Base-by-base conservation (phyloP, 2,329 filamentous ascomycete genomes). In the Fusarium gaditjirri region DNA sequence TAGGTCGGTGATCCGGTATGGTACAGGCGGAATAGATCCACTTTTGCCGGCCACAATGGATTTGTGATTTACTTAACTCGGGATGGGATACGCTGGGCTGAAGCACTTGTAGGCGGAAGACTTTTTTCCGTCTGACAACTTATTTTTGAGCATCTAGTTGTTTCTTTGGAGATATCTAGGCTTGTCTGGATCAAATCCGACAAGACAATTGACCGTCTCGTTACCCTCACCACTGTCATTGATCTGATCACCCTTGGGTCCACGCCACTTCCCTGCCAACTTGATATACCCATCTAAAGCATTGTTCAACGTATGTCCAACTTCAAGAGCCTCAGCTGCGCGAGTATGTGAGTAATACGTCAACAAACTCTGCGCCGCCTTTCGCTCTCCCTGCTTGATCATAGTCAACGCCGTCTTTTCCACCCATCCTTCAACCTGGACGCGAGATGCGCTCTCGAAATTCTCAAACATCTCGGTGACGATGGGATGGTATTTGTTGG, bases 211-310 rank as follows among this genome's bases (percentile, higher is more conserved):
- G 1, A 76, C 74, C 2, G 74, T 76, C 44, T 76, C 74, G 0
- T 67, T 75, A 1, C 74, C 74, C 21, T 76, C 63, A 10, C 74
- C 74, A 9, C 70, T 57, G 41, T 76, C 74, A 38, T 76, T 75
- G 11, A 76, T 76, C 35, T 76, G 57, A n/a, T 65, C 68, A 3
- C 74, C 72, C 31, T 66, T 53, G 2, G 74, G 74, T 8, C 55
- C 46, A 17, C 56, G 64, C 74, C 74, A 75, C 38, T 65, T 73
- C 1, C 74, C 65, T 0, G 70, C 65, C 39, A 76, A 41, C 33
- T 76, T 76, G 23, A 76, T 76, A n/a, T 75, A 75, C 0, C 68
- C 70, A 21, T 74, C 74, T n/a, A 76, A 25, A 38, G 74, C 75
- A 35, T 69, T 66, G 5, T 69, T 76, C 44, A 76, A 7, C 0